These are phyloP conservation scores for Boletellus ananas DNA, from an alignment of 768 basidiomycete genomes.

Conservation along the genomic window DNA sequence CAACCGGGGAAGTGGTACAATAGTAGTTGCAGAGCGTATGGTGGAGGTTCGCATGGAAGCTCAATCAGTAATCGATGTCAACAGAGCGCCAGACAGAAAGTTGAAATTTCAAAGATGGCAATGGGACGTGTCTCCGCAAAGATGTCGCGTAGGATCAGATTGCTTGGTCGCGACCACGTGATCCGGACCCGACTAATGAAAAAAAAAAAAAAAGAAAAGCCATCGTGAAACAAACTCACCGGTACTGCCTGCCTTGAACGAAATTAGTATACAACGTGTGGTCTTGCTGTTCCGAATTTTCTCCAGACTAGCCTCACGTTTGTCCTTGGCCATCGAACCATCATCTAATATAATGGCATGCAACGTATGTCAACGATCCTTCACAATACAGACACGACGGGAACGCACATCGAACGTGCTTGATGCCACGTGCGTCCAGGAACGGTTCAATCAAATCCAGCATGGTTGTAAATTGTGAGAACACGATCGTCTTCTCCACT, in stretches of 20 bases:
- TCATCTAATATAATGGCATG: constrained; percentile 63
- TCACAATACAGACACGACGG: background rate
- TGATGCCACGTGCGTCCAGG: constrained; percentile 60
- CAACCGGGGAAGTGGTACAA: background rate
- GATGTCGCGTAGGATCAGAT: background rate
- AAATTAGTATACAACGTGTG: constrained; percentile 82
- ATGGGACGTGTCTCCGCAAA: background rate
- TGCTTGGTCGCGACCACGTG: no score
- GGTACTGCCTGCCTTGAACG: constrained; percentile 95
- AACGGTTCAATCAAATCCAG: constrained; percentile 86
- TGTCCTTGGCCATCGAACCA: constrained; percentile 74
- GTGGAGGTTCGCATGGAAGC: background rate
- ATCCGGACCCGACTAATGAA: background rate
- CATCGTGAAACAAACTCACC: constrained; percentile 42
- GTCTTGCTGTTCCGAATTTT: constrained; percentile 60
- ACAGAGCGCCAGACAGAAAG: background rate
- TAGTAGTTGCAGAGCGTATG: background rate
- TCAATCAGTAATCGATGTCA: constrained; percentile 12
- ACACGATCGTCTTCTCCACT: constrained; percentile 92
- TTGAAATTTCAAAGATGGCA: background rate
- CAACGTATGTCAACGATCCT: constrained; percentile 3
- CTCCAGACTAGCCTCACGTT: constrained; percentile 72
- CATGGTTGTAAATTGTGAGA: constrained; percentile 90
- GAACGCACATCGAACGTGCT: constrained; percentile 72
- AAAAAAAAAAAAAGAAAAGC: no score